Evolutionary conservation across 2,329 filamentous ascomycete genomes (phyloP), one percentile per base, ranked within the genome.

Genomic region (Fusarium cyanostomum): DNA sequence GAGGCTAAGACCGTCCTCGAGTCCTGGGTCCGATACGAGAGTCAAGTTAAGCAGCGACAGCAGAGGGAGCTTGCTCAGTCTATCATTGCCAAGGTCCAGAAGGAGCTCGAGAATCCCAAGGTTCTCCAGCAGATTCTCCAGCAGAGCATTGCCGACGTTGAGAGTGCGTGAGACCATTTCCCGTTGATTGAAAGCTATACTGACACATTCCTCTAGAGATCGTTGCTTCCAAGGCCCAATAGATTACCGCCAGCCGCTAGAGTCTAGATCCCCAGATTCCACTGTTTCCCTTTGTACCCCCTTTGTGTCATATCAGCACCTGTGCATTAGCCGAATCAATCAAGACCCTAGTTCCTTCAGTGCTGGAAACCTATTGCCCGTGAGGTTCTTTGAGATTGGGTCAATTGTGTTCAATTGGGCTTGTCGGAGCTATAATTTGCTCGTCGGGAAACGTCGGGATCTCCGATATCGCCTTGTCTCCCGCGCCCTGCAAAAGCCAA

Each of bases 71-170:
- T 99, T 69, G 92, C 95, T 67, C 89, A 96, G 77, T 88, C 83
- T 79, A 85, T 99, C 80, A 98, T 99, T 75, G 88, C 91, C 85
- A 99, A 97, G 89, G 95, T 98, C 77, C 90, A 92, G 81, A 98
- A 98, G 89, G 94, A 98, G 86, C 89, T 99, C 58, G 92, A 97
- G 87, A 97, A 91, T 87, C 95, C 96, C 79, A 98, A 94, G 88
- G 86, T 90, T 70, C 89, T 99, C 73, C 92, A 97, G 86, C 93
- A 97, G 84, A 97, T 99, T 75, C 89, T 99, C 72, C 91, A 95
- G 84, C 95, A 99, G 87, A 97, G 93, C 80, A 87, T 99, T 75
- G 82, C 90, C 67, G 95, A 99, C 80, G 89, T 99, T 77, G 95
- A 99, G 89, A 94, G 94, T 97, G 85, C 71, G 75, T 74, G 67